Evolutionary conservation across 1,284 basidiomycete species (phyloP).

Genomic region (Mrakiaceae sp.): DNA sequence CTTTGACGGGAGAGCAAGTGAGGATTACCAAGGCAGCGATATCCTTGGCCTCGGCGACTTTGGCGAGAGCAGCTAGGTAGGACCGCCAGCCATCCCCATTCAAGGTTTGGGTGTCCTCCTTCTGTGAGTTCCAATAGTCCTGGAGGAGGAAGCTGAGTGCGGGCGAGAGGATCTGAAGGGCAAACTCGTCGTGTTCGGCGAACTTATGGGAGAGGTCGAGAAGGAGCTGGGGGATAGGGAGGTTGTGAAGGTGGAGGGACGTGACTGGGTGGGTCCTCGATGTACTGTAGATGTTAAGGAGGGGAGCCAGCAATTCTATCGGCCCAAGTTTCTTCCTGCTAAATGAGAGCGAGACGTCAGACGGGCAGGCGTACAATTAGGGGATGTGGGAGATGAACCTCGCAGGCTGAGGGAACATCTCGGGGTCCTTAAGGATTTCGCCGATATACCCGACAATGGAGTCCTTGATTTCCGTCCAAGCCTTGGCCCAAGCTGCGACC

Average conservation of each 20-base stretch:
- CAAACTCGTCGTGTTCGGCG: slow-evolving; percentile 26
- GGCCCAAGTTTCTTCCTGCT: slow-evolving; percentile 56
- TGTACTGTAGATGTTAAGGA: slow-evolving; percentile 53
- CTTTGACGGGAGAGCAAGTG: background rate
- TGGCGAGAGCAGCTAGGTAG: slow-evolving; percentile 68
- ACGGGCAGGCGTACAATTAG: background rate
- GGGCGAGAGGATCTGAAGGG: slow-evolving; percentile 39
- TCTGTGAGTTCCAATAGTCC: slow-evolving; percentile 29
- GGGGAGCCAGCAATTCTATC: slow-evolving; percentile 59
- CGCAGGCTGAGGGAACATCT: slow-evolving; percentile 80
- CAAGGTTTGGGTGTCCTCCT: slow-evolving; percentile 21
- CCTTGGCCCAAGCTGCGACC: slow-evolving; percentile 46
- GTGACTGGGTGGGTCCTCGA: slow-evolving; percentile 21
- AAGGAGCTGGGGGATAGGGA: slow-evolving; percentile 38
- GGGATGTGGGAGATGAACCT: slow-evolving; percentile 41
- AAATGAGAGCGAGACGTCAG: background rate
- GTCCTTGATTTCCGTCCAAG: slow-evolving; percentile 61
- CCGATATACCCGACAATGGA: slow-evolving; percentile 84
- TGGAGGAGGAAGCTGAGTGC: slow-evolving; percentile 35
- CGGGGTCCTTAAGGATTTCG: slow-evolving; percentile 75
- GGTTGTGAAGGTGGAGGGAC: slow-evolving; percentile 18
- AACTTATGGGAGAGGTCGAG: slow-evolving; percentile 38
- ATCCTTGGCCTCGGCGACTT: slow-evolving; percentile 66
- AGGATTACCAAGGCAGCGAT: slow-evolving; percentile 55
- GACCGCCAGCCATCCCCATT: slow-evolving; percentile 60